Evolutionary conservation across 129 eudicot genomes (phyloP), one percentile per base, ranked within the genome.

Genomic region (Smallanthus sonchifolius): DNA sequence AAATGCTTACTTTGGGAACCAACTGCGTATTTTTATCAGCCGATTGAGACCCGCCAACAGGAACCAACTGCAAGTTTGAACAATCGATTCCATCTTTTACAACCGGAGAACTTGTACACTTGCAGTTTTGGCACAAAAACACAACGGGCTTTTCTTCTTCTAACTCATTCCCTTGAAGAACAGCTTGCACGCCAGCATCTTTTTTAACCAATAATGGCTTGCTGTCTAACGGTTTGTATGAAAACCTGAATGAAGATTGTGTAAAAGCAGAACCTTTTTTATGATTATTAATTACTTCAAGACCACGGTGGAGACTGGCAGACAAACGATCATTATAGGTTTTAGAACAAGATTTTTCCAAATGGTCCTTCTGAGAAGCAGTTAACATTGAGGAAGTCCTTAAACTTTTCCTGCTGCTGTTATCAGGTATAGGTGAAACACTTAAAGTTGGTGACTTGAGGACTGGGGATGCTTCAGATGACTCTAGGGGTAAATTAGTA

Each of bases 221-320:
- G 48, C 76, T 48, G 17, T 85, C 92, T 16, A 76, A 52, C 15
- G 91, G 84, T 71, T 85, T 91, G 81, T 80, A 85, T 16, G 94
- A 85, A 80, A 85, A 85, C 83, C 88, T 88, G 81, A 88, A 95
- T 3, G 93, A 73, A 7, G 93, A 82, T 69, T 84, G 75, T 83
- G 88, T 76, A 45, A 84, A 74, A 81, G 85, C 83, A 11, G 83
- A 75, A 75, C 78, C 80, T 49, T 83, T 78, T 34, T 84, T 79
- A 67, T 91, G 83, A 74, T 76, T 80, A 69, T 82, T 78, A 24
- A 94, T 43, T 60, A 91, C 83, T 76, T 94, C 96, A 51, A 94
- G 91, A 44, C 99, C 99, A 65, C 85, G 88, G 24, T 87, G 85
- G 49, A 94, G 94, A 83, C 93, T 91, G 55, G 96, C 93, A 4